phyloP scores from a whole-genome alignment of 768 basidiomycete species.

The Solioccasus polychromus region DNA sequence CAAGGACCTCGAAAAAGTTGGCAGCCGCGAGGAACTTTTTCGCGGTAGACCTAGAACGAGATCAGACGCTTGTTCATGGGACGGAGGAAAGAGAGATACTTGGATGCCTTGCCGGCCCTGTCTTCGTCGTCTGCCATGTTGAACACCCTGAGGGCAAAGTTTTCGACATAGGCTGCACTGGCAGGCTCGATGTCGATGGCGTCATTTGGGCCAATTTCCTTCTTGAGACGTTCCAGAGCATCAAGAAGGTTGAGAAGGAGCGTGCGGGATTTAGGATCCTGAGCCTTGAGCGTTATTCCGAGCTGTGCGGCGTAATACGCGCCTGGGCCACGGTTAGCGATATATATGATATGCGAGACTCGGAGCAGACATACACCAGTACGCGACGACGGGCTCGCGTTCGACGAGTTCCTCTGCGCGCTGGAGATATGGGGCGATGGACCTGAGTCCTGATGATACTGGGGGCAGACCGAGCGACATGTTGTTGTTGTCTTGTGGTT shows the following conservation, averaged over 20 bases:
- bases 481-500: slow-evolving; percentile 3
- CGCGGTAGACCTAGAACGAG: slow-evolving; percentile 66
- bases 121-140: slow-evolving; percentile 88
- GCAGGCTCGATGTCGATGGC: slow-evolving; percentile 80
- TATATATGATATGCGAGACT: background rate
- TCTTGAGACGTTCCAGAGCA: slow-evolving; percentile 78
- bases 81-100: slow-evolving; percentile 44
- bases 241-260: slow-evolving; percentile 75
- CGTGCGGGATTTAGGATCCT: slow-evolving; percentile 58
- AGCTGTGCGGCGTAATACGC: slow-evolving; percentile 90
- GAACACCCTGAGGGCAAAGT: slow-evolving; percentile 93
- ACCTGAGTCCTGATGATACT: slow-evolving; percentile 57
- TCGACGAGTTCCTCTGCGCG: slow-evolving; percentile 83
- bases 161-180: slow-evolving; percentile 88
- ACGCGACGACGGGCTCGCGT: slow-evolving; percentile 85
- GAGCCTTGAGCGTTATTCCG: slow-evolving; percentile 73
- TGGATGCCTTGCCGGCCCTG: slow-evolving; percentile 68
- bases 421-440: slow-evolving; percentile 78
- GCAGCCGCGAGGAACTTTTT: slow-evolving; percentile 94
- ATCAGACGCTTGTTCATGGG: slow-evolving; percentile 6
- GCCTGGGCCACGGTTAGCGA: slow-evolving; percentile 43
- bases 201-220: slow-evolving; percentile 68
- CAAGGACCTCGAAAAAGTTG: slow-evolving; percentile 89
- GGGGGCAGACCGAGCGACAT: slow-evolving; percentile 56
- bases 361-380: slow-evolving; percentile 77